Evolutionary conservation across 768 basidiomycete genomes (phyloP).

Genomic region (Plicaturopsis crispa): DNA sequence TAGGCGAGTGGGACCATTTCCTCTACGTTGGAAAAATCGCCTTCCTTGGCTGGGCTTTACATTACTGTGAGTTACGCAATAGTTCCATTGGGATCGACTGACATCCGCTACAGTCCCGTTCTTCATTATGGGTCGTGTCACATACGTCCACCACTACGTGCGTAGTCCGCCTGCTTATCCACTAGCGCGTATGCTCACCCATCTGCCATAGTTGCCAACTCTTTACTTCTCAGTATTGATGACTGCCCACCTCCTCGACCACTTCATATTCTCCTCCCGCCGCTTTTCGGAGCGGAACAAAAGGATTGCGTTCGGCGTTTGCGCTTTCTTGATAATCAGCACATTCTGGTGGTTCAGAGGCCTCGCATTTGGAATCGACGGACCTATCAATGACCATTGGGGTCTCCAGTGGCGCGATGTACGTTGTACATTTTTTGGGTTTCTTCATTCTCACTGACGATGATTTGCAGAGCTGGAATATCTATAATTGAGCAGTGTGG

Average conservation of each 20-base stretch:
- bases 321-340: slow-evolving; percentile 51
- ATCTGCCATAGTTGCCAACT: slow-evolving; percentile 71
- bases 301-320: slow-evolving; percentile 58
- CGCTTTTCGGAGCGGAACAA: slow-evolving; percentile 60
- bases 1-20: slow-evolving; percentile 93
- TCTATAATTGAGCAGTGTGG: no score
- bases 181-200: slow-evolving; percentile 4
- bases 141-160: slow-evolving; percentile 95
- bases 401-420: slow-evolving; percentile 75
- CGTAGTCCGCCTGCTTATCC: slow-evolving; percentile 21
- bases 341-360: slow-evolving; percentile 95
- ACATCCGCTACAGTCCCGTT: slow-evolving; percentile 67
- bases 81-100: background rate
- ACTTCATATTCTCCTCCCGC: slow-evolving; percentile 80
- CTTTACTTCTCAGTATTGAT: slow-evolving; percentile 96
- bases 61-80: slow-evolving; percentile 57
- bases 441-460: slow-evolving; percentile 6
- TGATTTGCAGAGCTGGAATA: slow-evolving; percentile 23
- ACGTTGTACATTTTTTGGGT: slow-evolving; percentile 12
- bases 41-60: slow-evolving; percentile 86
- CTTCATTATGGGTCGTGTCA: slow-evolving; percentile 96
- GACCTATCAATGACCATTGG: slow-evolving; percentile 73
- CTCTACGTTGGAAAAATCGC: slow-evolving; percentile 89
- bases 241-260: slow-evolving; percentile 86
- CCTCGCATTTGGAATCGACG: slow-evolving; percentile 87